phyloP scores from a whole-genome alignment of 495 filamentous ascomycete species.

The Halenospora varia region DNA sequence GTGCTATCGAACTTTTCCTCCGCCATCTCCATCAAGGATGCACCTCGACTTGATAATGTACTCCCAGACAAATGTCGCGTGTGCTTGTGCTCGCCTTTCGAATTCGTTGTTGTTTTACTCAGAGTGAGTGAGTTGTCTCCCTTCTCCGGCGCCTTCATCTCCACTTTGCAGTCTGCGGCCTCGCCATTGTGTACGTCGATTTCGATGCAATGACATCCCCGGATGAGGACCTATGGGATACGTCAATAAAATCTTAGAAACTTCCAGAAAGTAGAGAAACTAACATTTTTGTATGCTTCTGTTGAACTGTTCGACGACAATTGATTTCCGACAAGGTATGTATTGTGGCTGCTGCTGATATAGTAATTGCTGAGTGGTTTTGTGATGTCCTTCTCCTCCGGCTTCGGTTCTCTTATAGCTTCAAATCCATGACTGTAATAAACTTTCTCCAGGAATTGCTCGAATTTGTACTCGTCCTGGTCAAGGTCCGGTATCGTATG shows the following conservation, averaged over 20 bases:
- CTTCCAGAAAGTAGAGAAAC: slow-evolving; percentile 18
- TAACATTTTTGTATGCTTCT: slow-evolving; percentile 77
- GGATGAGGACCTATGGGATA: slow-evolving; percentile 52
- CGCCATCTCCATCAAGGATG: slow-evolving; percentile 13
- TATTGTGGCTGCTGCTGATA: slow-evolving; percentile 91
- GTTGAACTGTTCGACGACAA: slow-evolving; percentile 78
- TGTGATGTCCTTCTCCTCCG: slow-evolving; percentile 18
- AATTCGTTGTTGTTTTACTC: too few relatives aligned
- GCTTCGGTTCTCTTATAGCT: slow-evolving; percentile 1
- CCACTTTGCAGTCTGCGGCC: slow-evolving; percentile 15
- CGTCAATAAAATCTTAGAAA: background rate
- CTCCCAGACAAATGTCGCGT: slow-evolving; percentile 19
- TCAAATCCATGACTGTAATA: slow-evolving; percentile 19
- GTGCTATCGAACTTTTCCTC: slow-evolving; percentile 17
- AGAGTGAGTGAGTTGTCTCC: too few relatives aligned
- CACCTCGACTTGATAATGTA: slow-evolving; percentile 19
- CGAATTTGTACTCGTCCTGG: slow-evolving; percentile 23
- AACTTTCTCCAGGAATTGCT: slow-evolving; percentile 20
- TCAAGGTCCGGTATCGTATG: slow-evolving; percentile 9
- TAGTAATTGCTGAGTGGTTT: slow-evolving; percentile 80
- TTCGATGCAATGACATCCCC: slow-evolving; percentile 90
- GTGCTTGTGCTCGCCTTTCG: slow-evolving; percentile 10
- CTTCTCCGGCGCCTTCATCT: background rate
- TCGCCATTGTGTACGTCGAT: slow-evolving; percentile 96
- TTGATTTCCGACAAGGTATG: slow-evolving; percentile 90